Evolutionary conservation across 768 basidiomycete genomes (phyloP).

Genomic region (Hysterangium stoloniferum): DNA sequence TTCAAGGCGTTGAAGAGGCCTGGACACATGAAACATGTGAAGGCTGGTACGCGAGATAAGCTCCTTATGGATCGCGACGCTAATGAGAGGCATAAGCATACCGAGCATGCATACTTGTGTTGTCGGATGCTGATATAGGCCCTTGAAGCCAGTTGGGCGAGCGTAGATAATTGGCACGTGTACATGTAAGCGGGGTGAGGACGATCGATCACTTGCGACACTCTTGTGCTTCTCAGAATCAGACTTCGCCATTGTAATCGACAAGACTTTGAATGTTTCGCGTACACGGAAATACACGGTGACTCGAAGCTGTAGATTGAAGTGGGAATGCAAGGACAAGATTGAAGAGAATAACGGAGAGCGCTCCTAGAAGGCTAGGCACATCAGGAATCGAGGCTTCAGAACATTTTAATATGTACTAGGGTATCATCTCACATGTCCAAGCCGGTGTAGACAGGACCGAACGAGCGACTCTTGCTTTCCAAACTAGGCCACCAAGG

Average conservation of each 20-base stretch:
- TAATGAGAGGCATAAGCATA: conserved; percentile 50
- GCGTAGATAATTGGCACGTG: conserved; percentile 27
- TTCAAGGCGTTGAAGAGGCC: conserved; percentile 77
- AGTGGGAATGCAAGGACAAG: background rate
- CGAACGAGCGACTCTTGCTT: background rate
- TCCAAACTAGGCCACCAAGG: too few relatives aligned
- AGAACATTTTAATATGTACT: background rate
- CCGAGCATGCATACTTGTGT: conserved; percentile 56
- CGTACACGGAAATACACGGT: too few relatives aligned
- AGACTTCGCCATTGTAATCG: background rate
- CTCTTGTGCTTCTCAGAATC: conserved; percentile 6
- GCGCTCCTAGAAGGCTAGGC: conserved; percentile 1
- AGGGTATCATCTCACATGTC: conserved; percentile 8
- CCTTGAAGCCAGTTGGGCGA: conserved; percentile 44
- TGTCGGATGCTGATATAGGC: conserved; percentile 50
- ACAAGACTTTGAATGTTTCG: background rate
- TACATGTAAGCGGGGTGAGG: background rate
- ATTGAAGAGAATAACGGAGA: background rate
- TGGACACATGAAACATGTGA: conserved; percentile 19
- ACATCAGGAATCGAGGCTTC: background rate
- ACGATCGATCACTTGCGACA: background rate
- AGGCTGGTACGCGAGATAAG: background rate
- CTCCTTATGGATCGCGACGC: conserved; percentile 5
- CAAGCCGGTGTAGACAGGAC: background rate
- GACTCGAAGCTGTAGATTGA: too few relatives aligned